Percentiles rank a stretch among this genome's conserved stretches.
phyloP scores from a whole-genome alignment of 495 filamentous ascomycete genomes.

The Neurospora cerealis region DNA sequence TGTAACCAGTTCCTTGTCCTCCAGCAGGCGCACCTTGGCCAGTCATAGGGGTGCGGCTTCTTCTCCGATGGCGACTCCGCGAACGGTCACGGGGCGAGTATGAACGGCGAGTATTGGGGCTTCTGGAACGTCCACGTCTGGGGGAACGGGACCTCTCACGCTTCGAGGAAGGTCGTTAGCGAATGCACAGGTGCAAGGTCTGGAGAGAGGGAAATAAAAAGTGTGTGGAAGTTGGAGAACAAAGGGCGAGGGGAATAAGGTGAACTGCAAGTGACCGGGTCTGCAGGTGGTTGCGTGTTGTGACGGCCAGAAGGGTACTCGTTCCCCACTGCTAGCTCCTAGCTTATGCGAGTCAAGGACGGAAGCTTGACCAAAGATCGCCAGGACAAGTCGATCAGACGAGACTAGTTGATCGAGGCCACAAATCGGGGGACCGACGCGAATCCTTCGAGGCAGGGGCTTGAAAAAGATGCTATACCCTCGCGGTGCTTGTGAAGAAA shows the following conservation, averaged over 20 bases:
- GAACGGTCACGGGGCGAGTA: slow-evolving; percentile 92
- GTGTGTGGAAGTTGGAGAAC: not conserved
- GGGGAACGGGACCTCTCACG: slow-evolving; percentile 93
- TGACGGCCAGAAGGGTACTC: not conserved
- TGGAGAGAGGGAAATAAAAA: not conserved
- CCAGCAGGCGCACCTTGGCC: slow-evolving; percentile 59
- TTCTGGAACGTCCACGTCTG: slow-evolving; percentile 61
- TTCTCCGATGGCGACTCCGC: slow-evolving; percentile 58
- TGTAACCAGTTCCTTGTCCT: slow-evolving; percentile 45
- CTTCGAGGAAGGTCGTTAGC: slow-evolving; percentile 44
- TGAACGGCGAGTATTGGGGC: slow-evolving; percentile 58
- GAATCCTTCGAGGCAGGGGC: not conserved
- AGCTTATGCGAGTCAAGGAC: not conserved
- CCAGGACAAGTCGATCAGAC: not conserved
- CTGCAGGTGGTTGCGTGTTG: not conserved
- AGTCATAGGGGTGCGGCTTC: slow-evolving; percentile 81
- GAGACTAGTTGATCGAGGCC: not conserved
- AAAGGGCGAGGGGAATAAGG: not conserved
- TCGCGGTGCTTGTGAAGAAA: not conserved
- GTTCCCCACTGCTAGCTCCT: not conserved
- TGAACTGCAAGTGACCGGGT: not conserved
- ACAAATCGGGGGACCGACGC: not conserved
- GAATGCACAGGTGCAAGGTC: slow-evolving; percentile 7
- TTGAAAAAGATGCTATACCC: not conserved
- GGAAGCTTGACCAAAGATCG: not conserved